phyloP scores from a whole-genome alignment of 2,329 filamentous ascomycete species.

The Juglanconis sp. region DNA sequence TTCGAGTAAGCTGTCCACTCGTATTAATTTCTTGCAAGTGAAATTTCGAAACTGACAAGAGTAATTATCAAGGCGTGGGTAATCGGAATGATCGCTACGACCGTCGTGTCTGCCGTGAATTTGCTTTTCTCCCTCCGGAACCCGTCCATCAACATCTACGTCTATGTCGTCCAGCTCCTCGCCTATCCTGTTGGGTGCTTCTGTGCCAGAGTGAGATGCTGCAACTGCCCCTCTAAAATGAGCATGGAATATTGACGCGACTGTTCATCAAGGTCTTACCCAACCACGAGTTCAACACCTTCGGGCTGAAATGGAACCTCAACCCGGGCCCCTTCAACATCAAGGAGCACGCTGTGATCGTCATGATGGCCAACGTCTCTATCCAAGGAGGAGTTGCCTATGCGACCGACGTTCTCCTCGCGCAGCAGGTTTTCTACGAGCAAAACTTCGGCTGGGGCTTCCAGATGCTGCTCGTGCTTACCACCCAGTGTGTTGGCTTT shows the following conservation, averaged over 20 bases:
- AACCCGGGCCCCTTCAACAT: slow-evolving; percentile 33
- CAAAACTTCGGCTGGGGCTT: slow-evolving; percentile 56
- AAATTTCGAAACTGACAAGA: too few species aligned
- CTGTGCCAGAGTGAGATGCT: slow-evolving; percentile 7
- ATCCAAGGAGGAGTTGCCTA: slow-evolving; percentile 26
- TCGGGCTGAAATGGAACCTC: slow-evolving; percentile 24
- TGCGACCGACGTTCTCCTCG: slow-evolving; percentile 38
- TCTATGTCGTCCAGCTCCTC: slow-evolving; percentile 15
- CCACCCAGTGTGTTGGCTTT: slow-evolving; percentile 58
- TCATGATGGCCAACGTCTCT: slow-evolving; percentile 30
- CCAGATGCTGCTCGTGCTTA: slow-evolving; percentile 58
- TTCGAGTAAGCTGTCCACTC: background rate
- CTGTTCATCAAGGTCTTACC: slow-evolving; percentile 3
- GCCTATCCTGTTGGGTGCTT: slow-evolving; percentile 8
- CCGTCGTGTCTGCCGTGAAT: slow-evolving; percentile 12
- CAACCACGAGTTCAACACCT: slow-evolving; percentile 22
- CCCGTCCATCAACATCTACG: slow-evolving; percentile 11
- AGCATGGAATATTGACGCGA: background rate
- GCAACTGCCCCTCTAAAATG: background rate
- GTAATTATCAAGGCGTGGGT: slow-evolving; percentile 4
- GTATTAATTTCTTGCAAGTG: too few species aligned
- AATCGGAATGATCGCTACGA: slow-evolving; percentile 11
- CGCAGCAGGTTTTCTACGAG: slow-evolving; percentile 45
- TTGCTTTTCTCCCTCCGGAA: slow-evolving; percentile 13
- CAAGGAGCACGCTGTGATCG: slow-evolving; percentile 32